Evolutionary conservation across 257 asterid species (phyloP).

Genomic region (Capsicum pubescens): DNA sequence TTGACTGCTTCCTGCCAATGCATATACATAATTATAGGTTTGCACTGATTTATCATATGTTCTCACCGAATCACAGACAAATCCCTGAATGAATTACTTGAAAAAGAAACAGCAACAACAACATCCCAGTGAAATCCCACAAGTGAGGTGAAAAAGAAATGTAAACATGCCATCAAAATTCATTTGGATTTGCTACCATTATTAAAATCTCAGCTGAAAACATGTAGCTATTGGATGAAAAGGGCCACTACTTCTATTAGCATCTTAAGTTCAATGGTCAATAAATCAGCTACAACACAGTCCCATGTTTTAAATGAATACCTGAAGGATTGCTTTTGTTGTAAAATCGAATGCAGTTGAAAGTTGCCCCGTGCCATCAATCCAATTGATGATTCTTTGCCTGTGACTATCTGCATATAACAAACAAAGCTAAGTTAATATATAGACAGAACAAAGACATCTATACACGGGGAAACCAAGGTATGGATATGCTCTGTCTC

Average conservation of each 20-base stretch:
- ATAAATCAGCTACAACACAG: background rate
- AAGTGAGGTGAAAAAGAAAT: background rate
- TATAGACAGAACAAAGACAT: background rate
- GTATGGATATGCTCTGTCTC: background rate
- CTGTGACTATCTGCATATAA: slow-evolving; percentile 79
- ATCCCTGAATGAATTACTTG: background rate
- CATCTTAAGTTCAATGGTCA: background rate
- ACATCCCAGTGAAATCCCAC: too few species aligned
- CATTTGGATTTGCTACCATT: background rate
- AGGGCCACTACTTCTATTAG: background rate
- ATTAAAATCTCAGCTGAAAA: background rate
- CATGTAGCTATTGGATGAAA: background rate
- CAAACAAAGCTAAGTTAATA: slow-evolving; percentile 14
- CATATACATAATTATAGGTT: background rate
- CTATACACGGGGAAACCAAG: background rate
- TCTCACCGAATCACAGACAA: background rate
- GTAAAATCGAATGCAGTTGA: slow-evolving; percentile 98
- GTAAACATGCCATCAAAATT: background rate
- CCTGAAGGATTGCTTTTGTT: slow-evolving; percentile 97
- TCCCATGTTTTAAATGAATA: slow-evolving; percentile 25
- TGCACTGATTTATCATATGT: background rate
- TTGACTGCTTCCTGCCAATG: slow-evolving; percentile 78
- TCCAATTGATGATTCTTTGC: slow-evolving; percentile 90
- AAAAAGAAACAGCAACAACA: background rate
- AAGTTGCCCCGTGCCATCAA: slow-evolving; percentile 79